These are phyloP conservation scores for Celoporthe dispersa DNA, from an alignment of 2,329 filamentous ascomycete species.

Conservation along the genomic window DNA sequence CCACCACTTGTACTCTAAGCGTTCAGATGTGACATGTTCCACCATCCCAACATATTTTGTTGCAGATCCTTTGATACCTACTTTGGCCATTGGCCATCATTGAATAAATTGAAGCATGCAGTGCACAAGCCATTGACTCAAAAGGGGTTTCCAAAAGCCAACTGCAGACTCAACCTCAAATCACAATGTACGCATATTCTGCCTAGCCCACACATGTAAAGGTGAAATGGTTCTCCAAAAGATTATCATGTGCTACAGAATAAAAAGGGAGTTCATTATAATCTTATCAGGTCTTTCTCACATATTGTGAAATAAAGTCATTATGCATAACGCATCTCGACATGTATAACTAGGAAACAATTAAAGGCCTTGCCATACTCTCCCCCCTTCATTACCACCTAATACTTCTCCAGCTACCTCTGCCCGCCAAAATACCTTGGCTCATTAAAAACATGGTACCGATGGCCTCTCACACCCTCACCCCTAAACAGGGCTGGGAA, in stretches of 20 bases:
- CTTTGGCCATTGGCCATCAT: no score
- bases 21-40: no score
- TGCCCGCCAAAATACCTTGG: conserved; percentile 67
- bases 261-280: background rate
- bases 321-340: conserved; percentile 5
- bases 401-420: background rate
- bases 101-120: no score
- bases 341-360: conserved; percentile 9
- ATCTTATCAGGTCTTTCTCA: background rate
- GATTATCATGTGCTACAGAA: background rate
- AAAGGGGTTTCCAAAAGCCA: no score
- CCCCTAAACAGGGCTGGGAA: conserved; percentile 88
- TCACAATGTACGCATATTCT: background rate
- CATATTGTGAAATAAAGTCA: background rate
- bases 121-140: no score
- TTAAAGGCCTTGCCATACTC: background rate
- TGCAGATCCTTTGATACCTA: no score
- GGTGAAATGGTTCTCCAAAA: background rate
- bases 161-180: no score
- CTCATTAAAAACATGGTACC: conserved; percentile 94
- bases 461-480: conserved; percentile 83
- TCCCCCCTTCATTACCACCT: background rate
- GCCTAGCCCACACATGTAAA: background rate
- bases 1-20: no score
- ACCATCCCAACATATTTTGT: no score